A percentile compares a stretch with the other conserved stretches of the same genome.
Conservation (phyloP, 2,329 filamentous ascomycete genomes). For the Colletotrichum phormii region DNA sequence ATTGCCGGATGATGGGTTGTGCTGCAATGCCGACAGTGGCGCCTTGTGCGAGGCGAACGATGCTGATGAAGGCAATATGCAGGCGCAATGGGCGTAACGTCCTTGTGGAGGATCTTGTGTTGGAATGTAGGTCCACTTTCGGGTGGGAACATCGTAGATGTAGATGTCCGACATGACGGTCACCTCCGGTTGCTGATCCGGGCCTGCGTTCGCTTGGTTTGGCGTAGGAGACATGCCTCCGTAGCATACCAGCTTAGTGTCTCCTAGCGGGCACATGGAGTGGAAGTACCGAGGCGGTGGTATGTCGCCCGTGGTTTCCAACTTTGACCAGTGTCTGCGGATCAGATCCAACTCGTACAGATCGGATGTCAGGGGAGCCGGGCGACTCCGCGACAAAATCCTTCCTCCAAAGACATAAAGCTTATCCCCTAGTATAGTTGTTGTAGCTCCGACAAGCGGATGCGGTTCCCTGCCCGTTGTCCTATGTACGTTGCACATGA, state of each 20-base stretch:
- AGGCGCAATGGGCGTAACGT: slow-evolving; percentile 95
- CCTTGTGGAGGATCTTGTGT: slow-evolving; percentile 89
- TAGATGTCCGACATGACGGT: slow-evolving; percentile 98
- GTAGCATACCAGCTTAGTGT: slow-evolving; percentile 97
- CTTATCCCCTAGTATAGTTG: slow-evolving; percentile 94
- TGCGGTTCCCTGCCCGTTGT: slow-evolving; percentile 94
- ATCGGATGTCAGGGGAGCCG: slow-evolving; percentile 85
- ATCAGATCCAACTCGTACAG: slow-evolving; percentile 95
- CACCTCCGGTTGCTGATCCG: slow-evolving; percentile 84
- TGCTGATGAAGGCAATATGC: slow-evolving; percentile 88
- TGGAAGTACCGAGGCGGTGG: slow-evolving; percentile 96
- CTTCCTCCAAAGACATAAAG: slow-evolving; percentile 96
- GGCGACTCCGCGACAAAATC: slow-evolving; percentile 84
- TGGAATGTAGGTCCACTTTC: slow-evolving; percentile 86
- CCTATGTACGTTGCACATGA: slow-evolving; percentile 80
- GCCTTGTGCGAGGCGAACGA: slow-evolving; percentile 87
- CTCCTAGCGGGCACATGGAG: slow-evolving; percentile 91
- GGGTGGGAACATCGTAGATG: slow-evolving; percentile 87
- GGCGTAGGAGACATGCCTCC: slow-evolving; percentile 93
- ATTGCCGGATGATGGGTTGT: slow-evolving; percentile 85
- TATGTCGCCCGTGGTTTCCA: slow-evolving; percentile 85
- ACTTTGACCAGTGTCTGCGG: slow-evolving; percentile 89
- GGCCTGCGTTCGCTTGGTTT: slow-evolving; percentile 57
- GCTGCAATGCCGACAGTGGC: slow-evolving; percentile 86
- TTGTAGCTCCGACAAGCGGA: slow-evolving; percentile 92